Evolutionary conservation across 768 basidiomycete species (phyloP), one percentile per base, ranked within the genome.

Genomic region (Coprinellus aureogranulatus): DNA sequence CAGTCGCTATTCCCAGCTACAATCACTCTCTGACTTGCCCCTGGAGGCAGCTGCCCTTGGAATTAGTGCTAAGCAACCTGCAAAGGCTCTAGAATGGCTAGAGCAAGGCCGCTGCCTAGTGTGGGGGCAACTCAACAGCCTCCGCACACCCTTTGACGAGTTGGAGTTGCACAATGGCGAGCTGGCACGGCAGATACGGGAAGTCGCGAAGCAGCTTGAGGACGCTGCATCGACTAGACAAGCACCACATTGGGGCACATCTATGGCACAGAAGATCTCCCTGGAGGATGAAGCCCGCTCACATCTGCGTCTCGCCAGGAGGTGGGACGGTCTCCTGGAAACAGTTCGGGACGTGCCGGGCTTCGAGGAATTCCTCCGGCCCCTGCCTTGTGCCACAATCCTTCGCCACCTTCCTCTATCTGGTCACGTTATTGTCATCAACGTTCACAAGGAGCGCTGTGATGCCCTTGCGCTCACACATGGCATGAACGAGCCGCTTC

Each of bases 41-140:
- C 9, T 51, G 3, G 16, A 49, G 27, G 70, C 72, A 4, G 67
- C 67, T 1, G 62, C 66, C 9, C 63, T 63, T 26, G 71, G 70
- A 5, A 64, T 70, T 26, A 53, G 60, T 27, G n/a, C 51, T 3
- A 54, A 55, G 14, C 59, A 67, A 3, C 54, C 63, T 11, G 56
- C 67, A 2, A 63, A 54, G 18, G 70, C 67, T 16, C 64, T 76
- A 25, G 72, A 75, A 59, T 66, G 74, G 66, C 62, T 77, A 1
- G 70, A 71, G 37, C 64, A 68, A 46, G 68, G 71, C 1, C 64
- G 70, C 2, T 65, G 65, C 23, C 53, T 70, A 6, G 58, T 68
- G 4, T 72, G 73, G 70, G 60, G 54, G n/a, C 72, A 72, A 39
- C 52, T 68, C 0, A 60, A 62, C 27, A 54, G 65, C 10, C 60